These are phyloP conservation scores for Solanum chiquidenum DNA, from an alignment of 257 asterid species.

Conservation along the genomic window DNA sequence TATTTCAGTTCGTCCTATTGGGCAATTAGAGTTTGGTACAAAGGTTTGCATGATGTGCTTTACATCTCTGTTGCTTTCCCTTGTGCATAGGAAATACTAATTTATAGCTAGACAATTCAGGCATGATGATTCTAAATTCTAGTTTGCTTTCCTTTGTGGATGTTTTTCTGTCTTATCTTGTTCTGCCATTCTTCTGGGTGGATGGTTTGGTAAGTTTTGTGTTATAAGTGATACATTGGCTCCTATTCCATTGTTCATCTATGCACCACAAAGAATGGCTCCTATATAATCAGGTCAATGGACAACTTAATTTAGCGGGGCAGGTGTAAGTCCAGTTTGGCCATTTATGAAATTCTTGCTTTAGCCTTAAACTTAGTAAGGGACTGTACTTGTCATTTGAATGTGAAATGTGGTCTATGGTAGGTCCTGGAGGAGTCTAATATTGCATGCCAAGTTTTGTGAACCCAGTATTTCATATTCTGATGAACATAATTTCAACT, in stretches of 20 bases:
- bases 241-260: not conserved
- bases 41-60: slow-evolving; percentile 37
- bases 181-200: not conserved
- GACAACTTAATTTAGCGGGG: not conserved
- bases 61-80: not conserved
- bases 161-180: not conserved
- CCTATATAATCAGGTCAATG: not conserved
- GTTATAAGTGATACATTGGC: not conserved
- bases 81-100: not conserved
- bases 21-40: slow-evolving; percentile 84
- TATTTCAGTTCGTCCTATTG: slow-evolving; percentile 81
- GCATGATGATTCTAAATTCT: not conserved
- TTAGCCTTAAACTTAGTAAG: not conserved
- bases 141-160: not conserved
- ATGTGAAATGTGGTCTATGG: not conserved
- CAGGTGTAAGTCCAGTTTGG: not conserved
- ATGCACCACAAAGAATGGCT: not conserved
- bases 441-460: not conserved
- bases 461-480: not conserved
- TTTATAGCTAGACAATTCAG: not conserved
- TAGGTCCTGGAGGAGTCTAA: not conserved
- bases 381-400: not conserved
- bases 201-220: not conserved
- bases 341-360: not conserved
- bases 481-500: not conserved